Conservation (phyloP, 2,329 filamentous ascomycete genomes). For the Decorospora gaudefroyi region DNA sequence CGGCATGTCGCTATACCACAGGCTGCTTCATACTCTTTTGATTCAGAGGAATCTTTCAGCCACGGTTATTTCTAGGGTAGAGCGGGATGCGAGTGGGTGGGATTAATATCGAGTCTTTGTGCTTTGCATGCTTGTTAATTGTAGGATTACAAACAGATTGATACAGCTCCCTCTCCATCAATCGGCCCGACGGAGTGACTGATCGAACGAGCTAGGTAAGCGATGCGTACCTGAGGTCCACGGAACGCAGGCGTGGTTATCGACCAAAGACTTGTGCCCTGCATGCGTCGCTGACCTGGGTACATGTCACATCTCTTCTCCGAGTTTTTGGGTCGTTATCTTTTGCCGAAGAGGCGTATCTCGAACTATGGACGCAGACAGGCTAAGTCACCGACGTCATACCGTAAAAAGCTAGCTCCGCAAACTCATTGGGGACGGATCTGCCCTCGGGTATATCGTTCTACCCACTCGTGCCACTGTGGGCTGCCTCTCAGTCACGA, state of each 20-base stretch:
- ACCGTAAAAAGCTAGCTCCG: constrained; percentile 25
- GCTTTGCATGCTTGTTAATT: too few species aligned
- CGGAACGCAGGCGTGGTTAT: too few species aligned
- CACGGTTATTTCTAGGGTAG: constrained; percentile 16
- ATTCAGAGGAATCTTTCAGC: constrained; percentile 10
- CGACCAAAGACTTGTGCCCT: too few species aligned
- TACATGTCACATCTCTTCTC: too few species aligned
- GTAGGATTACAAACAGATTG: too few species aligned
- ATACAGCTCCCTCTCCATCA: too few species aligned
- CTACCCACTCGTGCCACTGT: constrained; percentile 3
- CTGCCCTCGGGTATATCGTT: constrained; percentile 11
- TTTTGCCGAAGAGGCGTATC: constrained; percentile 14
- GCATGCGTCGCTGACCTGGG: too few species aligned
- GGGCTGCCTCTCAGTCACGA: constrained; percentile 15
- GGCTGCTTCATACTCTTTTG: constrained; percentile 2
- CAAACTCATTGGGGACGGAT: constrained; percentile 24
- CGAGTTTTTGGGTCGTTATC: constrained; percentile 34
- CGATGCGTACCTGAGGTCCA: too few species aligned
- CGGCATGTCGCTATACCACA: constrained; percentile 15
- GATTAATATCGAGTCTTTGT: constrained; percentile 3
- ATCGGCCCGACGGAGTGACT: too few species aligned
- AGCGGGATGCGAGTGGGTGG: constrained; percentile 1
- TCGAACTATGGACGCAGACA: constrained; percentile 17
- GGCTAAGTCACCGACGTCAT: constrained; percentile 27
- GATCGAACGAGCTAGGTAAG: too few species aligned